Base-by-base conservation (phyloP, 371 early-diverging fungal species). In the Mortierella sp. region DNA sequence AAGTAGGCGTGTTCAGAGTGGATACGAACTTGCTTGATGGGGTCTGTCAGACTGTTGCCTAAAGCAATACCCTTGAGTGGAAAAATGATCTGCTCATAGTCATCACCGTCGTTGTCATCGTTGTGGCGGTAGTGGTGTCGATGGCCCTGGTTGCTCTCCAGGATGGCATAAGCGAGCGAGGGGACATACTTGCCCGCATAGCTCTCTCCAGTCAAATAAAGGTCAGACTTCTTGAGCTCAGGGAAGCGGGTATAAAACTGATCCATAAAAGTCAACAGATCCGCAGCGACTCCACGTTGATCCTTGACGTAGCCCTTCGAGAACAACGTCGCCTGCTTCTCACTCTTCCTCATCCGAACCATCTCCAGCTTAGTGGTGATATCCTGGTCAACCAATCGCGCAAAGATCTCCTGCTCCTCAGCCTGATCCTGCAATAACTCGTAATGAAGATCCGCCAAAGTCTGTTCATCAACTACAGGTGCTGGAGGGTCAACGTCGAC, bases 131-230 rank as follows among this genome's bases (percentile, higher is more conserved):
- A 71, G 2, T 52, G 42, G 26, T 78, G 52, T 2, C 70, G 34
- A 4, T 70, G 71, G 14, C 48, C 78, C 44, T 85, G 74, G 80
- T 92, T 93, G 76, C 84, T 78, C 21, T 75, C 70, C 47, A 89
- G 74, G 68, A 94, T 91, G 7, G 79, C 86, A 26, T 81, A 52
- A 1, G 92, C 92, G 9, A 94, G 75, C 7, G 88, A 70, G 9
- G 94, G 94, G 8, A 94, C 82, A 76, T 89, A 93, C 77, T 93
- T 92, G 42, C 94, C 94, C 24, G 93, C 94, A 80, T 92, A 94
- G 45, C 87, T 86, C 78, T 89, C 89, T 10, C 89, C 94, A 0
- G 91, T 76, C 24, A 94, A 21, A 76, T 87, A 93, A 47, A 94
- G 80, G 21, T 84, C 78, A 9, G 75, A 63, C 24, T 73, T 57